Evolutionary conservation across 176 grass and related monocot species (phyloP).

Genomic region (Oryza glaberrima): DNA sequence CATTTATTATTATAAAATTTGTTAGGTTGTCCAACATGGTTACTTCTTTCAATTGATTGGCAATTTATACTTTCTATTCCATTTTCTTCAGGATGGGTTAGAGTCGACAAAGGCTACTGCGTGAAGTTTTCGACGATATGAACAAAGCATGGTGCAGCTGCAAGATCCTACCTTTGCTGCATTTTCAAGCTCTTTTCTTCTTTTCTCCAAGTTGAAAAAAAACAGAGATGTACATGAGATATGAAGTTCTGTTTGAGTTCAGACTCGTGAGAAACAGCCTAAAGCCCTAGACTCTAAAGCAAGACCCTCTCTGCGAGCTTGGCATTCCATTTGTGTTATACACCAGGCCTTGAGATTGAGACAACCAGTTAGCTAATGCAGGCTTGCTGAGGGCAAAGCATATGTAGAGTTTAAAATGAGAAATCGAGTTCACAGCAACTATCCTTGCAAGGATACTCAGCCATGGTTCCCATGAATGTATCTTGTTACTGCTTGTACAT

Average conservation of each 20-base stretch:
- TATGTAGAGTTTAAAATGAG: constrained; percentile 41
- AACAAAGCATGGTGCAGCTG: not conserved
- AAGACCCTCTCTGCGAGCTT: not conserved
- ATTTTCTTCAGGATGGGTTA: constrained; percentile 48
- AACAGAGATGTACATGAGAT: constrained; percentile 43
- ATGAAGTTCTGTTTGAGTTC: constrained; percentile 39
- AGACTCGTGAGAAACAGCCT: constrained; percentile 26
- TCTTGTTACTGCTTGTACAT: constrained; percentile 52
- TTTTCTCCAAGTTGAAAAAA: constrained; percentile 33
- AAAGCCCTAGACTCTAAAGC: constrained; percentile 32
- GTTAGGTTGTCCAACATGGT: not conserved
- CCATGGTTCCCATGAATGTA: constrained; percentile 30
- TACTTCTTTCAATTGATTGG: not conserved
- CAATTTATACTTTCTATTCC: constrained; percentile 1
- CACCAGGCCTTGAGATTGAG: not conserved
- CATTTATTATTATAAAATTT: constrained; percentile 15
- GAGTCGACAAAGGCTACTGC: not conserved
- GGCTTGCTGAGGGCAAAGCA: constrained; percentile 26
- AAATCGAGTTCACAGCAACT: not conserved
- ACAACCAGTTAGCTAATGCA: not conserved
- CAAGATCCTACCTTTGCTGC: not conserved
- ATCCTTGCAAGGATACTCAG: constrained; percentile 8
- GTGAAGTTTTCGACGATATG: constrained; percentile 11
- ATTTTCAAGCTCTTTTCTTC: constrained; percentile 28
- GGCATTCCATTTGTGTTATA: constrained; percentile 18